Percentiles rank a stretch among this genome's conserved stretches.
phyloP scores from a whole-genome alignment of 352 stramenopile species.

The Pythium folliculosum region DNA sequence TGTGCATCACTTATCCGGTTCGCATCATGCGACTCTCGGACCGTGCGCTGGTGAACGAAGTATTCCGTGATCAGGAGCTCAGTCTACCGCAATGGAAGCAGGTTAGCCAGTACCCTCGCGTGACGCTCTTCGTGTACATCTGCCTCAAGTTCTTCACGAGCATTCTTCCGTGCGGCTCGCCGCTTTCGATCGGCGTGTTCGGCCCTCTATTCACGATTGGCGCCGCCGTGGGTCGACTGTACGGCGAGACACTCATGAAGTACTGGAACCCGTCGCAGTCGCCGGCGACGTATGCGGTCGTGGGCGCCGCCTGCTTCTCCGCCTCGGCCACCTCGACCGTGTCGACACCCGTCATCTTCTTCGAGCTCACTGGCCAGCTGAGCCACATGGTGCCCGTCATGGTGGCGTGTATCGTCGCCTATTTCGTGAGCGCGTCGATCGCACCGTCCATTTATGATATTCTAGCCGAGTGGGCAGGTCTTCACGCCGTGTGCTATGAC shows the following conservation, averaged over 20 bases:
- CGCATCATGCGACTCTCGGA: conserved; percentile 76
- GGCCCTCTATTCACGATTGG: conserved; percentile 83
- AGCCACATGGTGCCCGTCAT: conserved; percentile 86
- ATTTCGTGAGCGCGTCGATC: conserved; percentile 79
- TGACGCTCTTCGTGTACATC: conserved; percentile 73
- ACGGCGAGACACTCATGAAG: conserved; percentile 78
- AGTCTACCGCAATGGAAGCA: conserved; percentile 66
- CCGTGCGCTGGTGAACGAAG: conserved; percentile 69
- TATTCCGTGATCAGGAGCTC: conserved; percentile 67
- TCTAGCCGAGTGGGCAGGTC: conserved; percentile 67
- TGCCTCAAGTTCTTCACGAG: conserved; percentile 72
- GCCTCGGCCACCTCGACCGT: conserved; percentile 91
- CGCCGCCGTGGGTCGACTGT: conserved; percentile 67
- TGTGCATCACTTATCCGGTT: conserved; percentile 64
- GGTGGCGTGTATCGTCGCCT: conserved; percentile 77
- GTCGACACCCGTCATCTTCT: conserved; percentile 87
- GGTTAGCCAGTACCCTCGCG: conserved; percentile 52
- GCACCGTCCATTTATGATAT: conserved; percentile 88
- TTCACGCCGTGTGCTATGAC: conserved; percentile 85
- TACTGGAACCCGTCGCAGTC: conserved; percentile 79
- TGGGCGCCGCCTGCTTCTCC: conserved; percentile 90
- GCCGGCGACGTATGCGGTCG: conserved; percentile 85
- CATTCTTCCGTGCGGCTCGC: conserved; percentile 66
- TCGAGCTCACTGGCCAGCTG: conserved; percentile 79
- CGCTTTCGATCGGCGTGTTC: conserved; percentile 80